Percentiles rank a stretch among this genome's conserved stretches.
These are phyloP conservation scores for Periconia digitata DNA, from an alignment of 2,329 filamentous ascomycete species.

Conservation along the genomic window DNA sequence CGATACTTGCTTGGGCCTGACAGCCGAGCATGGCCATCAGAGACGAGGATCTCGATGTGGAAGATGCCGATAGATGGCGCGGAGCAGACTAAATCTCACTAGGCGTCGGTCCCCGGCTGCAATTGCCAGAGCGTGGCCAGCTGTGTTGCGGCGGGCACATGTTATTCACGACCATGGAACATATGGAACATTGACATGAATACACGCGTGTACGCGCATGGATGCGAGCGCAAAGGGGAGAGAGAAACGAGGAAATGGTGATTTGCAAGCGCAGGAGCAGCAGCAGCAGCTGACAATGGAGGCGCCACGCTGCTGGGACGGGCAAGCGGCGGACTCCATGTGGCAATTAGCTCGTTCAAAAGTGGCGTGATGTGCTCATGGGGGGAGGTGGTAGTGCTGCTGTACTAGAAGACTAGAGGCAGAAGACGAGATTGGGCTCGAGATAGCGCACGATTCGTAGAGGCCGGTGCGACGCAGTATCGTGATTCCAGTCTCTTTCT, in stretches of 20 bases:
- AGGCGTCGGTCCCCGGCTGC: too few relatives aligned
- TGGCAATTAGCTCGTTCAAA: constrained; percentile 7
- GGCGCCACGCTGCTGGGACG: constrained; percentile 2
- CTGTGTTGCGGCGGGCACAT: too few relatives aligned
- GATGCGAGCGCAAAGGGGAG: too few relatives aligned
- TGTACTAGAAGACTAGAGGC: too few relatives aligned
- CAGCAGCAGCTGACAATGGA: neutral
- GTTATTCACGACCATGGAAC: too few relatives aligned
- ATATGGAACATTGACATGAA: too few relatives aligned
- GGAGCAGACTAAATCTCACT: neutral
- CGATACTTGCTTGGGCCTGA: neutral
- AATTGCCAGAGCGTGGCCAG: too few relatives aligned
- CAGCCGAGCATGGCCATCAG: neutral
- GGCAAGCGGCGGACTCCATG: constrained; percentile 5
- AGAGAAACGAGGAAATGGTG: neutral
- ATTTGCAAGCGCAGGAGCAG: neutral
- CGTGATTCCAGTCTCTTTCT: neutral
- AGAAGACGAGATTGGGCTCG: neutral
- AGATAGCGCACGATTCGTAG: constrained; percentile 1
- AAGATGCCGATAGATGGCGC: neutral
- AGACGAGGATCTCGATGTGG: neutral
- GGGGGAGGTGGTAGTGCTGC: too few relatives aligned
- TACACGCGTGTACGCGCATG: too few relatives aligned
- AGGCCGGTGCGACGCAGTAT: neutral
- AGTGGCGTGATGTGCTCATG: constrained; percentile 12